Evolutionary conservation across 495 filamentous ascomycete genomes (phyloP).

Genomic region (Filosporella fistucella): DNA sequence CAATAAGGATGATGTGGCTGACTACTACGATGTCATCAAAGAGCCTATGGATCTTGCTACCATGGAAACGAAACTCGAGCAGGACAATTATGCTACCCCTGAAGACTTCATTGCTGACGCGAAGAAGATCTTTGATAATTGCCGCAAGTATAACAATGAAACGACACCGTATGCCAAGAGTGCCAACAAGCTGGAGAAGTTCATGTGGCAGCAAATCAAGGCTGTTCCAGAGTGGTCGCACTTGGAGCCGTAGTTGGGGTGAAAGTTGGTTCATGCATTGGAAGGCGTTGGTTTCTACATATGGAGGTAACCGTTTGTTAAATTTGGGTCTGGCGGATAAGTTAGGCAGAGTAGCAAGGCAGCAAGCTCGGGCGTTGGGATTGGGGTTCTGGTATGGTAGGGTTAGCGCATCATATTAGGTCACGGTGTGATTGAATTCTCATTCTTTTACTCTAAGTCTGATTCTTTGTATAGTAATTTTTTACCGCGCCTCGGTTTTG

Average conservation of each 20-base stretch:
- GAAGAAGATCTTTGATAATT: slow-evolving; percentile 90
- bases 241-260: slow-evolving; percentile 17
- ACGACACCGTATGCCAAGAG: slow-evolving; percentile 92
- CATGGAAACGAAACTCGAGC: slow-evolving; percentile 94
- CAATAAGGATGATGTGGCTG: slow-evolving; percentile 88
- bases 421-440: too few species aligned
- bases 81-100: slow-evolving; percentile 83
- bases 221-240: slow-evolving; percentile 95
- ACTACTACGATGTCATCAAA: slow-evolving; percentile 98
- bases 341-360: too few species aligned
- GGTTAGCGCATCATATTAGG: too few species aligned
- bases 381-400: too few species aligned
- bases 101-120: slow-evolving; percentile 94
- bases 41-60: slow-evolving; percentile 96
- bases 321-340: too few species aligned
- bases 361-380: too few species aligned
- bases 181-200: slow-evolving; percentile 93
- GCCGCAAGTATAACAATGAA: slow-evolving; percentile 93
- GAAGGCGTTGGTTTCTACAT: too few species aligned
- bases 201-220: slow-evolving; percentile 91
- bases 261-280: background rate
- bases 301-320: too few species aligned
- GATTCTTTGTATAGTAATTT: too few species aligned
- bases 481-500: too few species aligned
- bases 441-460: too few species aligned